phyloP scores from a whole-genome alignment of 2,329 filamentous ascomycete genomes.

The Didymella keratinophila region DNA sequence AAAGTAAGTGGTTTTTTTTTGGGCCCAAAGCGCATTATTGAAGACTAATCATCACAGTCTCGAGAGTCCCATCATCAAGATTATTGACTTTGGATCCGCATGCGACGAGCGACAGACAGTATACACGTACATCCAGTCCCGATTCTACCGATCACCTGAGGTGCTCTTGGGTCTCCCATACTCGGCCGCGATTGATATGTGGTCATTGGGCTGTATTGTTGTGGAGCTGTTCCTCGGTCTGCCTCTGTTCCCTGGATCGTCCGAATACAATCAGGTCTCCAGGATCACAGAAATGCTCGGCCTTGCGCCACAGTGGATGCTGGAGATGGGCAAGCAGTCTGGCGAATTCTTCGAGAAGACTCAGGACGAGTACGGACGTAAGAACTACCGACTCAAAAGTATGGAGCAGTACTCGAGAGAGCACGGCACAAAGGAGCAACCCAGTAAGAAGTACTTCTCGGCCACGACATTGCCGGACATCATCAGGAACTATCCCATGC shows the following conservation, averaged over 20 bases:
- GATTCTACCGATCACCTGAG: conserved; percentile 97
- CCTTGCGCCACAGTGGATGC: conserved; percentile 97
- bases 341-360: conserved; percentile 96
- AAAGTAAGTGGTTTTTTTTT: conserved; percentile 69
- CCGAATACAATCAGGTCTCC: conserved; percentile 98
- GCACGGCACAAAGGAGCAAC: conserved; percentile 95
- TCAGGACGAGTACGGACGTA: conserved; percentile 89
- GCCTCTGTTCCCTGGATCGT: conserved; percentile 94
- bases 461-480: conserved; percentile 94
- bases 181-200: conserved; percentile 99
- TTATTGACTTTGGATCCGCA: conserved; percentile 98
- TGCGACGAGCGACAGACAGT: conserved; percentile 98
- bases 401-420: conserved; percentile 98
- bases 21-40: not conserved
- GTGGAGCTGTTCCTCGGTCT: conserved; percentile 96
- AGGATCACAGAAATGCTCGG: conserved; percentile 98
- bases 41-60: conserved; percentile 60
- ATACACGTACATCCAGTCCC: conserved; percentile 98
- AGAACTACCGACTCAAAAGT: conserved; percentile 89
- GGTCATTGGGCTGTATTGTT: conserved; percentile 97
- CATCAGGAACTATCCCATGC: conserved; percentile 97
- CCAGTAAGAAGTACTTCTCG: conserved; percentile 99
- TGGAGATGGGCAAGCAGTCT: conserved; percentile 97
- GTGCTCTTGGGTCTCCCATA: conserved; percentile 95
- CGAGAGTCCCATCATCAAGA: conserved; percentile 99